Percentiles rank a stretch among this genome's conserved stretches.
phyloP scores from a whole-genome alignment of 441 rosid species.

The Pelargonium fulgidum region DNA sequence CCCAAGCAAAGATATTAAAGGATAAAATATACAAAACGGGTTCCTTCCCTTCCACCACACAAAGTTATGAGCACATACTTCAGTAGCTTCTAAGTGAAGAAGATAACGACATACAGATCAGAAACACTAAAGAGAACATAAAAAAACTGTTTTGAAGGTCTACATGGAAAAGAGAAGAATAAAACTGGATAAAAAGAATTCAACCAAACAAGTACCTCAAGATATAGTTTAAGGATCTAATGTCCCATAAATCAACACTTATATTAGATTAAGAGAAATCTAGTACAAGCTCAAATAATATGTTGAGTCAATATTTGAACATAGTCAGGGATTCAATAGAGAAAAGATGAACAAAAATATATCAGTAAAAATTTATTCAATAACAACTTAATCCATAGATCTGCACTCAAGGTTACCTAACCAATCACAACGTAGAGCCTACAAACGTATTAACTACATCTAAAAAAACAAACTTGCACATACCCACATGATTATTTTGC shows the following conservation, averaged over 20 bases:
- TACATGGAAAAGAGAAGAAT: background rate
- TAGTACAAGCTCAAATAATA: background rate
- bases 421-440: background rate
- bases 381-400: background rate
- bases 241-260: background rate
- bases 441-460: background rate
- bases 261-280: too few species aligned
- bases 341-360: background rate
- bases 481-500: background rate
- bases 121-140: background rate
- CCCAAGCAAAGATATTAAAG: background rate
- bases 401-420: background rate
- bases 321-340: background rate
- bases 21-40: slow-evolving; percentile 4
- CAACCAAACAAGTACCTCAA: slow-evolving; percentile 12
- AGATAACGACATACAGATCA: background rate
- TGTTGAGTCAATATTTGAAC: background rate
- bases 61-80: slow-evolving; percentile 3
- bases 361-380: background rate
- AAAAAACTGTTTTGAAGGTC: slow-evolving; percentile 6
- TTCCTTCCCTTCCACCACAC: background rate
- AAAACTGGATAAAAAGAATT: background rate
- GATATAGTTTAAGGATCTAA: background rate
- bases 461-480: background rate
- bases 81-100: background rate